Evolutionary conservation across 2,329 filamentous ascomycete species (phyloP), one percentile per base, ranked within the genome.

Genomic region (Endocalyx cinctus): DNA sequence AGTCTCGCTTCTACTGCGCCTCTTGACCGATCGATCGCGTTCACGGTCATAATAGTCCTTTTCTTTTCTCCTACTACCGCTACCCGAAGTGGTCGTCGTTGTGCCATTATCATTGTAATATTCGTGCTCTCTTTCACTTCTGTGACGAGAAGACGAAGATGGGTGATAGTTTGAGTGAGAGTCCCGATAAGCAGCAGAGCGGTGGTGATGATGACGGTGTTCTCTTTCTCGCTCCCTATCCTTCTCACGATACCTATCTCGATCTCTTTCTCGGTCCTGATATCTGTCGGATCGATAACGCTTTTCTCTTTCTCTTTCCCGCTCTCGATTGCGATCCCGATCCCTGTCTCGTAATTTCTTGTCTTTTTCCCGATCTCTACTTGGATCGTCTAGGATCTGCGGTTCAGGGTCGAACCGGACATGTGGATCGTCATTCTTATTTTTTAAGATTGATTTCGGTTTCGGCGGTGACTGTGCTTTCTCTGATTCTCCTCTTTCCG

Each of bases 361-460:
- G 8, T n/a, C 20, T 23, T n/a, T 23, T 8, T 23, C 20, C 8
- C 20, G 20, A 23, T 23, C 20, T n/a, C 20, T 23, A 62, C 34
- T 65, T 52, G 12, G 52, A 47, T 45, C 50, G 23, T 55, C 42
- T 5, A 57, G 43, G 10, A 57, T 39, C 28, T 56, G 48, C 12
- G 55, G 55, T 22, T 71, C 63, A 1, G 66, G 63, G 23, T 70
- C 66, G 38, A 76, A 76, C 4, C 67, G 66, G 5, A 79, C 72
- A 28, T 71, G 71, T 5, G 55, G 52, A 38, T 78, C 71, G 29
- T 69, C 68, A 39, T 76, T 74, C 45, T 66, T 70, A 50, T 79
- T 79, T 60, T 79, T 79, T 13, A 79, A 59, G n/a, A 79, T 79
- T 5, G 74, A 69, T 46, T 77, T 78, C 2, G 74, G 75, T 36